Evolutionary conservation across 2,329 filamentous ascomycete genomes (phyloP).

Genomic region (Ophiostoma triangulosporum): DNA sequence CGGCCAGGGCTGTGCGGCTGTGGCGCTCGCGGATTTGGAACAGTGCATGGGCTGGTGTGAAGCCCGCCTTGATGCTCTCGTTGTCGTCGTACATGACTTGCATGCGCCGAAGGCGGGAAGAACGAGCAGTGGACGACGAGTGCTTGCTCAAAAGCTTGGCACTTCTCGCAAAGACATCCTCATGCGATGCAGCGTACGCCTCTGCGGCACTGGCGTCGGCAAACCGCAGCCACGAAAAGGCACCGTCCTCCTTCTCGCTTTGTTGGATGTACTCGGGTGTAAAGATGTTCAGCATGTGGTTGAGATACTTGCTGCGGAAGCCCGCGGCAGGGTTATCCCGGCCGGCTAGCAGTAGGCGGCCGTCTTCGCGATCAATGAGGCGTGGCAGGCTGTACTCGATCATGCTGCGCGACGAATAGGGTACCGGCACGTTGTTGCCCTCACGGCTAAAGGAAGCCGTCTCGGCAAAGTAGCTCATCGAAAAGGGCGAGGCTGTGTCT

Average conservation of each 20-base stretch:
- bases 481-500: slow-evolving; percentile 76
- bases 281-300: slow-evolving; percentile 84
- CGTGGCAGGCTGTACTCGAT: slow-evolving; percentile 77
- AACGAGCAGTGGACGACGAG: slow-evolving; percentile 20
- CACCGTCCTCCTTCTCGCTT: slow-evolving; percentile 44
- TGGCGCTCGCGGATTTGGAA: slow-evolving; percentile 66
- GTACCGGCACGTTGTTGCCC: slow-evolving; percentile 62
- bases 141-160: slow-evolving; percentile 33
- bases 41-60: slow-evolving; percentile 60
- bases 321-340: slow-evolving; percentile 62
- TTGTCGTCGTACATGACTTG: slow-evolving; percentile 58
- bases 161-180: slow-evolving; percentile 58
- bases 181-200: slow-evolving; percentile 53
- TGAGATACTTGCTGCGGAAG: slow-evolving; percentile 64
- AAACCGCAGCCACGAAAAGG: slow-evolving; percentile 86
- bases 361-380: slow-evolving; percentile 68
- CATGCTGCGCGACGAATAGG: slow-evolving; percentile 74
- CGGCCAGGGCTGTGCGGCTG: slow-evolving; percentile 51
- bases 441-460: slow-evolving; percentile 91
- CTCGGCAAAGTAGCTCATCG: slow-evolving; percentile 79
- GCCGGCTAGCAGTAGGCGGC: slow-evolving; percentile 61
- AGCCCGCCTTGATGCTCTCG: slow-evolving; percentile 39
- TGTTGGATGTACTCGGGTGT: slow-evolving; percentile 61
- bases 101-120: slow-evolving; percentile 45
- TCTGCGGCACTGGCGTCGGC: slow-evolving; percentile 64